Conservation (phyloP, 2,329 filamentous ascomycete genomes). For the Beauveria scarabaeidicola region DNA sequence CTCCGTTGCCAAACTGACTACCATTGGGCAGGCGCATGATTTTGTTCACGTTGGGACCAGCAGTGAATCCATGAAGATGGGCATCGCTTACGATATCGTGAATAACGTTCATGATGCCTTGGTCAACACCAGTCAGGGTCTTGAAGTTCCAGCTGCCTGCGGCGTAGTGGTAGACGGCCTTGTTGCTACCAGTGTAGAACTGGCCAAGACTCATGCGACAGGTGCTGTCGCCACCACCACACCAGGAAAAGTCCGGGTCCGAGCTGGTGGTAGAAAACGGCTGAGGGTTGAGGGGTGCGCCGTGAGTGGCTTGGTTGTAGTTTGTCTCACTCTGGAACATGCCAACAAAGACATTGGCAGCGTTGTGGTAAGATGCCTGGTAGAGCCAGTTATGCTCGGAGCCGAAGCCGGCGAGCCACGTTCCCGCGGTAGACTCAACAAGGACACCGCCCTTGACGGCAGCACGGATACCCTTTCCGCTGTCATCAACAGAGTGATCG, state of each 20-base stretch:
- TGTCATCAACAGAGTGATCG: slow-evolving; percentile 41
- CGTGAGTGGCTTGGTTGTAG: slow-evolving; percentile 26
- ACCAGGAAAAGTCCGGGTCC: slow-evolving; percentile 35
- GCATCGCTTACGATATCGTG: slow-evolving; percentile 9
- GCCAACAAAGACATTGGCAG: slow-evolving; percentile 40
- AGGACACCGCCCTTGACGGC: slow-evolving; percentile 40
- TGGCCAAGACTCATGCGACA: slow-evolving; percentile 37
- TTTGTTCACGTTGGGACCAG: slow-evolving; percentile 12
- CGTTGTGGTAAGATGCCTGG: slow-evolving; percentile 44
- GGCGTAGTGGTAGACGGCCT: slow-evolving; percentile 5
- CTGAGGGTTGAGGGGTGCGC: slow-evolving; percentile 24
- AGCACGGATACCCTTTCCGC: slow-evolving; percentile 37
- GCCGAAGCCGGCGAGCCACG: slow-evolving; percentile 39
- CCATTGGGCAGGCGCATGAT: slow-evolving; percentile 14
- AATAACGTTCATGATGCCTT: slow-evolving; percentile 16
- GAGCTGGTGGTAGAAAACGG: slow-evolving; percentile 31
- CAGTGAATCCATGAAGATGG: slow-evolving; percentile 13
- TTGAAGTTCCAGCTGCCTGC: slow-evolving; percentile 8
- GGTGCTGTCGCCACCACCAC: slow-evolving; percentile 23
- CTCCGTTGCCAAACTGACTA: slow-evolving; percentile 13
- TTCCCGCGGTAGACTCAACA: slow-evolving; percentile 37
- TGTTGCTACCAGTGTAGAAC: slow-evolving; percentile 27
- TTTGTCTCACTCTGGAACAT: slow-evolving; percentile 48
- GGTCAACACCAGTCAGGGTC: slow-evolving; percentile 12
- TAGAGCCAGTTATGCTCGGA: slow-evolving; percentile 52